Base-by-base conservation (phyloP, 2,329 filamentous ascomycete species). In the Fusarium longipes region DNA sequence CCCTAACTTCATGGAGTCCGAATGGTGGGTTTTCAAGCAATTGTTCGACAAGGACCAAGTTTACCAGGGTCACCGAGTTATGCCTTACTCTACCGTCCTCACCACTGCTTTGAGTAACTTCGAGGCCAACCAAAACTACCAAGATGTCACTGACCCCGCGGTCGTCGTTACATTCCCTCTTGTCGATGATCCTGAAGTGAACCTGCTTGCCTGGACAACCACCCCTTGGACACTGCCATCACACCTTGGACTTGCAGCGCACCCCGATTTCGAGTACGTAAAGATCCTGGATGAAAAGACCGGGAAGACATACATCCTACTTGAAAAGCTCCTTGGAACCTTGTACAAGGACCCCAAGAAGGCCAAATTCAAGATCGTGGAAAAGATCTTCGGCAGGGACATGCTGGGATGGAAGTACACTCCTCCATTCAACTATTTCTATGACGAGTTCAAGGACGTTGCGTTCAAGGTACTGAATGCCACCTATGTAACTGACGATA, bases 1-100 rank as follows among this genome's bases (percentile, higher is more conserved):
- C 77, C 86, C 90, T n/a, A 89, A 84, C 20, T 98, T 96, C 81
- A 98, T 97, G 95, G 95, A 97, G 82, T 91, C 91, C 0, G 89
- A 92, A 68, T 98, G 95, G 95, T 97, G 95, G 94, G 91, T 96
- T 18, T 97, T 97, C 84, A 96, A 96, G 82, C 89, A 95, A 77
- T 85, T 97, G 24, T 96, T 93, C 77, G 92, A 97, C 72, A 97
- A 97, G 81, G 92, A 89, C 57, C 84, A 91, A 65, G 93, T 97
- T 55, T 98, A 97, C 78, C 91, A 93, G 71, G 94, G 93, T 40
- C 92, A 96, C 79, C 89, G 90, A 75, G 93, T 98, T 65, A 96
- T 98, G 92, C 95, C 95, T 14, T 98, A 96, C 79, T 97, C 93
- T 29, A 97, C 93, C 3, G 93, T 91, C 17, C 86, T 97, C 74